A percentile compares a stretch with the other conserved stretches of the same genome.
phyloP scores from a whole-genome alignment of 2,329 filamentous ascomycete species.

The Diplodia mutila region DNA sequence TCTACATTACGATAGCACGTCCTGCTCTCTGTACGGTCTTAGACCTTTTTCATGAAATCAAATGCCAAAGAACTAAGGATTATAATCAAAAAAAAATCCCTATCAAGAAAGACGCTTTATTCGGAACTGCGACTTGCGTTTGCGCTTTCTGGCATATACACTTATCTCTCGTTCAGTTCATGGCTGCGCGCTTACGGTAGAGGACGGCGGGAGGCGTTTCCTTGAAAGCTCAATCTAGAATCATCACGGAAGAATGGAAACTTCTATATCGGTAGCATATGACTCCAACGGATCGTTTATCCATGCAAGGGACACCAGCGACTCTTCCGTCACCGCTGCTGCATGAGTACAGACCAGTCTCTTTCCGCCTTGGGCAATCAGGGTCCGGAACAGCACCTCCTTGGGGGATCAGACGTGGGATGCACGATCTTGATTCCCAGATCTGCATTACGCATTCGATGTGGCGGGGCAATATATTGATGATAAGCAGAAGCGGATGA shows the following conservation, averaged over 20 bases:
- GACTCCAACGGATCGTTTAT: neutral
- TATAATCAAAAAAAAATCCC: neutral
- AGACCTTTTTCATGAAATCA: constrained; percentile 26
- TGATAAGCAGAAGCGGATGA: neutral
- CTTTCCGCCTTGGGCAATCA: neutral
- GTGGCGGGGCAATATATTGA: neutral
- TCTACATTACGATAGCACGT: constrained; percentile 26
- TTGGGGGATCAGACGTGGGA: neutral
- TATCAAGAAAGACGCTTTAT: neutral
- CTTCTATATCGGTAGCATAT: neutral
- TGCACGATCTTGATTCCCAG: neutral
- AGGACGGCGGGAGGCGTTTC: neutral
- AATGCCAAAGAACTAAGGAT: constrained; percentile 26
- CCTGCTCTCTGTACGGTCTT: constrained; percentile 25
- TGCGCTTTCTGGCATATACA: neutral
- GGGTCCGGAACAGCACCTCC: neutral
- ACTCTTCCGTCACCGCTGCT: no score
- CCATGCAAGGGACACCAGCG: neutral
- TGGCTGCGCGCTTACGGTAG: neutral
- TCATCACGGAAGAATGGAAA: constrained; percentile 11
- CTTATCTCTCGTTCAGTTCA: neutral
- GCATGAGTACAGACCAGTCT: neutral
- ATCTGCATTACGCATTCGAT: neutral
- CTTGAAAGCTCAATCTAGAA: constrained; percentile 3
- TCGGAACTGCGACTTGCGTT: neutral